Conservation (phyloP, 805 yeast genomes). For the Candida ortonii region DNA sequence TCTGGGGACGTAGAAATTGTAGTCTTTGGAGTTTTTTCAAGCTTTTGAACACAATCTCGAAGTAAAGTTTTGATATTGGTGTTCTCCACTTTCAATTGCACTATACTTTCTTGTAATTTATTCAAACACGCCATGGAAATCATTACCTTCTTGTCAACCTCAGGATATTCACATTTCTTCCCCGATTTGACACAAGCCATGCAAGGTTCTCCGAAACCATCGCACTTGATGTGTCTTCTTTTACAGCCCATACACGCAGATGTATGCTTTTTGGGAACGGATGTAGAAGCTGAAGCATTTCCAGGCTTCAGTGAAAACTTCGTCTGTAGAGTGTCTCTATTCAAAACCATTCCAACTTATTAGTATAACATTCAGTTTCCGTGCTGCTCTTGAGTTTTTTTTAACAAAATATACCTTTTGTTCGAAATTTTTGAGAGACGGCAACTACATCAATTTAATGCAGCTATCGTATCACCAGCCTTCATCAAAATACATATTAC, state of each 20-base stretch:
- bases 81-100: conserved; percentile 58
- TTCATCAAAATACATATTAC: too few species aligned
- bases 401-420: too few species aligned
- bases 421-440: too few species aligned
- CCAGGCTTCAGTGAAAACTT: conserved; percentile 14
- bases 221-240: conserved; percentile 65
- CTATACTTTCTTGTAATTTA: conserved; percentile 58
- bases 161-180: conserved; percentile 61
- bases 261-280: conserved; percentile 8
- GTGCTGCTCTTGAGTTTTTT: too few species aligned
- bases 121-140: conserved; percentile 62
- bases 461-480: too few species aligned
- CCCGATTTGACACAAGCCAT: conserved; percentile 54
- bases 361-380: background rate
- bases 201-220: conserved; percentile 64
- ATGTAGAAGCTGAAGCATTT: background rate
- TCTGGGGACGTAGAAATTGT: too few species aligned
- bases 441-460: too few species aligned
- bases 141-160: conserved; percentile 61
- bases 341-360: conserved; percentile 9
- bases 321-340: conserved; percentile 15
- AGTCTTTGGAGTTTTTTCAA: too few species aligned
- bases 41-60: conserved; percentile 21
- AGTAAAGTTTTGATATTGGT: conserved; percentile 43
- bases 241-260: conserved; percentile 57